These are phyloP conservation scores for Wallacemonas rigidus DNA, from an alignment of 208 protist genomes.

Conservation along the genomic window DNA sequence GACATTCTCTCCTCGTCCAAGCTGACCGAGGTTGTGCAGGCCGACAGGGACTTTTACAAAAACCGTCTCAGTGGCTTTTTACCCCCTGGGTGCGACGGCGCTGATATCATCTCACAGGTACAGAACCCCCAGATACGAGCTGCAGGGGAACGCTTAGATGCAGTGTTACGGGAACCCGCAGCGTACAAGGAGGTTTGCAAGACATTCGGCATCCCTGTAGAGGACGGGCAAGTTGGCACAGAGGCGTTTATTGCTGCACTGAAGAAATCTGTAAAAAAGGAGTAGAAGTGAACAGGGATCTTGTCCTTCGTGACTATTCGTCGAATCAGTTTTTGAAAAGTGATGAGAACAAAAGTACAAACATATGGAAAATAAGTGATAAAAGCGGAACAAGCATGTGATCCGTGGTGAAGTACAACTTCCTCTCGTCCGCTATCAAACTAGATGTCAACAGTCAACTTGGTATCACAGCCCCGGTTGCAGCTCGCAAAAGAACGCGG, in stretches of 20 bases:
- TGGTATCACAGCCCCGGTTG: too few species aligned
- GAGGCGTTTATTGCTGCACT: slow-evolving; percentile 60
- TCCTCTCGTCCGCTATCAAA: too few species aligned
- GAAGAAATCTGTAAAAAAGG: slow-evolving; percentile 41
- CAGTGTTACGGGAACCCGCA: slow-evolving; percentile 46
- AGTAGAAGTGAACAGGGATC: slow-evolving; percentile 16
- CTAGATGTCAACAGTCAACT: too few species aligned
- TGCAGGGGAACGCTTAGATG: slow-evolving; percentile 41
- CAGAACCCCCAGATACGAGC: slow-evolving; percentile 65
- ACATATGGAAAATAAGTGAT: background rate
- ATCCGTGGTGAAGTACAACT: too few species aligned
- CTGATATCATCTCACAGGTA: slow-evolving; percentile 60
- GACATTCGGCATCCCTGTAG: slow-evolving; percentile 53
- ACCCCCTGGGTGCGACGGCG: slow-evolving; percentile 35
- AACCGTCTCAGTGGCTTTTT: slow-evolving; percentile 42
- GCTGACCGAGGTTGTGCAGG: slow-evolving; percentile 52
- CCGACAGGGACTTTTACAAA: slow-evolving; percentile 61
- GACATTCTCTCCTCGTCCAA: slow-evolving; percentile 55
- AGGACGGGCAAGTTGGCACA: slow-evolving; percentile 27
- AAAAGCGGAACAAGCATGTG: background rate
- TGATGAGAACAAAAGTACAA: slow-evolving; percentile 16
- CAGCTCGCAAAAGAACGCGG: too few species aligned
- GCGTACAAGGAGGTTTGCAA: slow-evolving; percentile 55
- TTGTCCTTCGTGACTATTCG: slow-evolving; percentile 19
- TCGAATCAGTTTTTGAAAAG: slow-evolving; percentile 8